Evolutionary conservation across 2,329 filamentous ascomycete genomes (phyloP).

Genomic region (Pseudogymnoascus sp.): DNA sequence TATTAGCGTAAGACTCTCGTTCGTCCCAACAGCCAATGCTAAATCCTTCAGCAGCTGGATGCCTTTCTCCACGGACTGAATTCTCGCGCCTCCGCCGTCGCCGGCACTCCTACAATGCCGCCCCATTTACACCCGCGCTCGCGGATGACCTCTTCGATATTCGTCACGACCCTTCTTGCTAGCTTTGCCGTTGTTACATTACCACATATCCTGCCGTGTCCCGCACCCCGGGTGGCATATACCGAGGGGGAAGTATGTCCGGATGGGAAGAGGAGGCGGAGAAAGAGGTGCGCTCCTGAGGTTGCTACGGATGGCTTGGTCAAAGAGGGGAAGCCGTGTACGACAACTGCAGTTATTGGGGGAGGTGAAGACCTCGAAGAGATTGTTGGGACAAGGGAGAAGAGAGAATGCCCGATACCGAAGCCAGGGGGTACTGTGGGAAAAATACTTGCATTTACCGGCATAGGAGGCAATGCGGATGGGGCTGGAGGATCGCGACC

Average conservation of each 20-base stretch:
- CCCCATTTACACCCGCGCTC: constrained; percentile 87
- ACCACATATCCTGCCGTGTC: constrained; percentile 86
- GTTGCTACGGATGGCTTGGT: constrained; percentile 23
- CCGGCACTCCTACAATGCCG: constrained; percentile 51
- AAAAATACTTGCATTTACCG: constrained; percentile 61
- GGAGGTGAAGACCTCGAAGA: constrained; percentile 35
- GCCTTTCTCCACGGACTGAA: constrained; percentile 6
- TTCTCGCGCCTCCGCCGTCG: constrained; percentile 3
- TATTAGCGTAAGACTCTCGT: background rate
- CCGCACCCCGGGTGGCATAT: constrained; percentile 66
- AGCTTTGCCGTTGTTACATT: constrained; percentile 89
- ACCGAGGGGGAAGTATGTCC: constrained; percentile 54
- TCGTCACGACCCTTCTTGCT: constrained; percentile 82
- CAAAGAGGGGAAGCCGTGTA: constrained; percentile 16
- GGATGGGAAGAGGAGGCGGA: constrained; percentile 35
- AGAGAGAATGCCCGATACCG: constrained; percentile 80
- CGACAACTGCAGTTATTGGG: constrained; percentile 17
- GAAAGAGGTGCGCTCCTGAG: constrained; percentile 34
- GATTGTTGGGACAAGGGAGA: constrained; percentile 36
- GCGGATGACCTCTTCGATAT: constrained; percentile 85
- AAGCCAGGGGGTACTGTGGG: constrained; percentile 77
- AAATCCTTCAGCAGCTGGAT: background rate
- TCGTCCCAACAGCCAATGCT: constrained; percentile 1
- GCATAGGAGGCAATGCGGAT: background rate
- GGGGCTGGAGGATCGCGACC: background rate